These are phyloP conservation scores for Podila epicladia DNA, from an alignment of 192 early-diverging fungal genomes.

Conservation along the genomic window DNA sequence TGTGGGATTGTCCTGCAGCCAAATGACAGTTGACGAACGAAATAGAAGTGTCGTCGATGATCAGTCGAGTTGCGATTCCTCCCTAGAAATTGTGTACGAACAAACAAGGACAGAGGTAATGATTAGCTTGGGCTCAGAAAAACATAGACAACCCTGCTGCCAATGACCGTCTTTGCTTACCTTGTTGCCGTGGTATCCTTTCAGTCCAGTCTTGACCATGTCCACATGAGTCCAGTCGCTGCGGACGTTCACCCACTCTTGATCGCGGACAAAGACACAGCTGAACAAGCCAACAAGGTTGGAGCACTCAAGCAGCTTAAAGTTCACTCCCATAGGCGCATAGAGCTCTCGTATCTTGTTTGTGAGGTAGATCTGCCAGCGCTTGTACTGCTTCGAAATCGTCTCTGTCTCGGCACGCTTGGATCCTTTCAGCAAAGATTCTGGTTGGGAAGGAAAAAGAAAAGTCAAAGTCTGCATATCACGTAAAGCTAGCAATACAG, in stretches of 20 bases:
- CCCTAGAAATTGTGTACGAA: constrained; percentile 59
- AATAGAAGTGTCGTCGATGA: constrained; percentile 82
- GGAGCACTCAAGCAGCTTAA: constrained; percentile 74
- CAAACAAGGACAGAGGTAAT: not conserved
- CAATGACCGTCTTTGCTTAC: constrained; percentile 37
- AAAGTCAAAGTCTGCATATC: constrained; percentile 31
- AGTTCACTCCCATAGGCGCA: constrained; percentile 51
- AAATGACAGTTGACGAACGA: constrained; percentile 91
- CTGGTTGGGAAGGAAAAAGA: constrained; percentile 37
- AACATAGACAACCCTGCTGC: not conserved
- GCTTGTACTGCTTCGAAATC: constrained; percentile 75
- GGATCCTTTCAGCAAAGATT: constrained; percentile 63
- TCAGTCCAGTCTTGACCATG: constrained; percentile 90
- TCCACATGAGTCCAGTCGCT: constrained; percentile 71
- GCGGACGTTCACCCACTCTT: constrained; percentile 52
- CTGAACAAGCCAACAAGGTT: constrained; percentile 94
- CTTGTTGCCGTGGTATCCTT: constrained; percentile 92
- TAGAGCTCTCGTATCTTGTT: constrained; percentile 65
- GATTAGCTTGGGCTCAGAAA: not conserved
- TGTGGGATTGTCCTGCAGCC: constrained; percentile 85
- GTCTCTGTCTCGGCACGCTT: constrained; percentile 67
- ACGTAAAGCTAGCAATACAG: constrained; percentile 33
- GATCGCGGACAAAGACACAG: constrained; percentile 81
- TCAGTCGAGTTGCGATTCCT: constrained; percentile 76
- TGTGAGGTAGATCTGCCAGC: constrained; percentile 85